Conservation (phyloP, 2,329 filamentous ascomycete genomes). For the Cercospora canescens region DNA sequence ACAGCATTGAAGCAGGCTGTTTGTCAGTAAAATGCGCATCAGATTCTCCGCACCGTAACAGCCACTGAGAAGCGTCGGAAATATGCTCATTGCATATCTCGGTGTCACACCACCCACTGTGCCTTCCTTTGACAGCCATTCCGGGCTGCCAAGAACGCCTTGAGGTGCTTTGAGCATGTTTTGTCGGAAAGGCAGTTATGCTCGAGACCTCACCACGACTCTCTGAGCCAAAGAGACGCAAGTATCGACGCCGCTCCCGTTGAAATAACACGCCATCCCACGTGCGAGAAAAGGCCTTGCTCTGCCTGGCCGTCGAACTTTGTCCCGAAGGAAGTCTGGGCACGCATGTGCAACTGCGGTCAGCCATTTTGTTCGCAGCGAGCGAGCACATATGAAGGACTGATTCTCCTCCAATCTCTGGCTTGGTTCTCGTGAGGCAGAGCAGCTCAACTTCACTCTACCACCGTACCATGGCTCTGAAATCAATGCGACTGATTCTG, state of each 20-base stretch:
- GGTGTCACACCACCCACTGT: not conserved
- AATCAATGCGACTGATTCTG: not conserved
- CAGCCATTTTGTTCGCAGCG: not conserved
- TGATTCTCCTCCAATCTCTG: not conserved
- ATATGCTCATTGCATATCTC: not conserved
- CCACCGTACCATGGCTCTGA: not conserved
- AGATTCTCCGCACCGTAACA: not conserved
- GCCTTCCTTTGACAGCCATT: not conserved
- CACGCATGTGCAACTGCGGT: not conserved
- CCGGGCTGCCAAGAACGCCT: slow-evolving; percentile 1
- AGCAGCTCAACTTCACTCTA: not conserved
- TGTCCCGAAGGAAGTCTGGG: not conserved
- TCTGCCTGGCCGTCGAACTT: not conserved
- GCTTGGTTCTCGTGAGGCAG: not conserved
- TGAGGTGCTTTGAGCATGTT: slow-evolving; percentile 1
- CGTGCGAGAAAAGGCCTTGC: not conserved
- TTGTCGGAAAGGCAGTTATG: not conserved
- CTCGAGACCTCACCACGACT: not conserved
- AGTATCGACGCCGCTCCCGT: not conserved
- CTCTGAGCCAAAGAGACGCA: not conserved
- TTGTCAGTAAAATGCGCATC: not conserved
- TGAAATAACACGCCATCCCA: not conserved
- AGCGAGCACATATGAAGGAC: not conserved
- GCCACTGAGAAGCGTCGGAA: not conserved
- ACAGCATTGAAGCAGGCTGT: not conserved